Base-by-base conservation (phyloP, 1,139 yeast species). In the Scheffersomyces lignicola region DNA sequence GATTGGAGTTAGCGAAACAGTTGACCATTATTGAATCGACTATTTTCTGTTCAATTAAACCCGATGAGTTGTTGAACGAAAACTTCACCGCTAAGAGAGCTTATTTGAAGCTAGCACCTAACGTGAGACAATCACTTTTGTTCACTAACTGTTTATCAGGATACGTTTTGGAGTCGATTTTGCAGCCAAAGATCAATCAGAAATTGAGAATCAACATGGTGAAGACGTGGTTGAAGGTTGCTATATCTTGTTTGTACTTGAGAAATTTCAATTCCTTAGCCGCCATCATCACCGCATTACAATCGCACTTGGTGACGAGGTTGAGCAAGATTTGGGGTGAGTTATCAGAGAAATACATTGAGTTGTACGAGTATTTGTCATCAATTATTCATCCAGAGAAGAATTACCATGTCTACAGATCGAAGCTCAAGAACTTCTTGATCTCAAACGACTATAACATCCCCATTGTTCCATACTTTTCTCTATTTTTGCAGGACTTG, bases 211-310 rank as follows among this genome's bases (percentile, higher is more conserved):
- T 76, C 29, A 80, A 78, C 45, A 67, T 77, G 32, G 61, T 89
- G 25, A 83, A 83, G 54, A 78, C 80, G 14, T 90, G 97, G 97
- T 67, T 90, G 43, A 86, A 85, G 51, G 73, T 88, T 29, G 92
- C 95, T 0, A 75, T 85, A 39, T 83, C 90, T n/a, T 81, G 95
- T 50, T 69, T 83, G 36, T 84, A 85, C 48, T 67, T 88, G 51
- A 70, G 94, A 41, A 89, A 89, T 55, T 87, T 83, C 65, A 90
- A 90, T 57, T 81, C 95, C 0, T 65, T 88, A 38, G 92, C 96
- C n/a, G 86, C 96, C 0, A 85, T 90, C 35, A 77, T 89, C 56
- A 83, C 94, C 0, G 78, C 95, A 0, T 69, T 90, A 44, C 96
- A 89, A 58, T 82, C 88, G 29, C 92, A 87, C 49, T 73, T 86